Evolutionary conservation across 352 stramenopile genomes (phyloP).

Genomic region (Globisporangium acanthophoron): DNA sequence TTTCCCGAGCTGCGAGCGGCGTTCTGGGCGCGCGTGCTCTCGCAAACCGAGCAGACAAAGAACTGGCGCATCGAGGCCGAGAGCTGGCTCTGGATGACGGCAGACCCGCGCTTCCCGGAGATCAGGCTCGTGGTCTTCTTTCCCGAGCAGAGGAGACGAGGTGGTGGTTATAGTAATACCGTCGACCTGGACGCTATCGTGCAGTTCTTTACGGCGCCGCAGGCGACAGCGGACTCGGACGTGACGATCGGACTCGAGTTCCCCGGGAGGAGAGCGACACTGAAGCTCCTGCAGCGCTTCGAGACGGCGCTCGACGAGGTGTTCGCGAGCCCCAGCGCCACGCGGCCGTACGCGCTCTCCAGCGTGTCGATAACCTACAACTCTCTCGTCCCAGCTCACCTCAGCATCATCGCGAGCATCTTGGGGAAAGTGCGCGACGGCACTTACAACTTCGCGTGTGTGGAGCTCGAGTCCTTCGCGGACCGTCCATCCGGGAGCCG

Average conservation of each 20-base stretch:
- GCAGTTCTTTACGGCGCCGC: background rate
- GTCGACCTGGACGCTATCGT: too few relatives aligned
- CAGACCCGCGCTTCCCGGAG: constrained; percentile 1
- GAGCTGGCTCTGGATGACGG: background rate
- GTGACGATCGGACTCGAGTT: background rate
- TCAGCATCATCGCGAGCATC: background rate
- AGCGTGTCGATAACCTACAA: background rate
- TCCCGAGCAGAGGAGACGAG: background rate
- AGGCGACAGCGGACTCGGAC: background rate
- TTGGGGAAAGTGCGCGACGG: background rate
- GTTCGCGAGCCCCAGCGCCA: background rate
- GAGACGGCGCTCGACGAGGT: background rate
- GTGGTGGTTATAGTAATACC: too few relatives aligned
- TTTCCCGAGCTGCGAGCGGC: background rate
- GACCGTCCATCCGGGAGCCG: background rate
- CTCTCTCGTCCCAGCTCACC: background rate
- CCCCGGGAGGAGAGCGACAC: background rate
- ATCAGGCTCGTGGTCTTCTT: background rate
- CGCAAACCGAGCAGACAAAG: background rate
- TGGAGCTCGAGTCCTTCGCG: background rate
- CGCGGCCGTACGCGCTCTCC: background rate
- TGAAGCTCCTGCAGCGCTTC: background rate
- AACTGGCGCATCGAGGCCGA: background rate
- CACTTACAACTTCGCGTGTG: background rate
- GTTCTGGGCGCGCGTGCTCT: background rate